Percentiles rank a stretch among this genome's conserved stretches.
phyloP scores from a whole-genome alignment of 164 flowering plant species.

The Magnolia changhungtana region DNA sequence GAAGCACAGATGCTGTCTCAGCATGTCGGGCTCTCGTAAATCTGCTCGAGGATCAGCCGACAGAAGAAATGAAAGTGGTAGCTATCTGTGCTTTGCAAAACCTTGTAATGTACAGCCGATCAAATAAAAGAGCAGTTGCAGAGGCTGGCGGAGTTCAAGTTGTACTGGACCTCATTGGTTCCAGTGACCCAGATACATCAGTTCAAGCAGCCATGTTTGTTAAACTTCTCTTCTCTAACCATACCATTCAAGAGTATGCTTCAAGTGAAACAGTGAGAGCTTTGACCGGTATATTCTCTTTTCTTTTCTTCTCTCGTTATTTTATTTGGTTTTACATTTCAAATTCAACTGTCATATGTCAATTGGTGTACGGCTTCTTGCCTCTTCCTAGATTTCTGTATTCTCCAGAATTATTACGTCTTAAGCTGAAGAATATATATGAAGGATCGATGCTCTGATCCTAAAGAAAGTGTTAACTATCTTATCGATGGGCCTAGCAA shows the following conservation, averaged over 20 bases:
- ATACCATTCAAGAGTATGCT: constrained; percentile 98
- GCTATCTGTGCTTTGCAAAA: constrained; percentile 98
- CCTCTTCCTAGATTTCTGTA: not conserved
- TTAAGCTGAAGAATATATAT: too few species aligned
- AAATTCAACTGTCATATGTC: not conserved
- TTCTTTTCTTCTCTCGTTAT: not conserved
- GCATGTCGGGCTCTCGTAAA: constrained; percentile 97
- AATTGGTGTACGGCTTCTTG: not conserved
- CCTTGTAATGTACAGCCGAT: constrained; percentile 90
- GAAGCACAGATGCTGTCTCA: constrained; percentile 83
- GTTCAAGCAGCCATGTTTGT: constrained; percentile 96
- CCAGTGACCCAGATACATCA: constrained; percentile 92
- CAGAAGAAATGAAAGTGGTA: constrained; percentile 99
- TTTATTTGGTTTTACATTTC: not conserved
- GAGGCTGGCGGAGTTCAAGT: constrained; percentile 99
- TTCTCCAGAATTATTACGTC: too few species aligned
- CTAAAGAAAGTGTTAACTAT: too few species aligned
- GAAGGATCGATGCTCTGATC: too few species aligned
- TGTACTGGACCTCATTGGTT: constrained; percentile 81
- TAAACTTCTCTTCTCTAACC: constrained; percentile 88
- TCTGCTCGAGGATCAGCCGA: constrained; percentile 94
- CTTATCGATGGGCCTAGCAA: too few species aligned
- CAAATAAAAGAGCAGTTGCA: constrained; percentile 99
- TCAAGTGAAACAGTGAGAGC: constrained; percentile 96
- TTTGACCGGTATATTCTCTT: constrained; percentile 69